Evolutionary conservation across 2,329 filamentous ascomycete genomes (phyloP), one percentile per base, ranked within the genome.

Genomic region (Epichloe glyceriae): DNA sequence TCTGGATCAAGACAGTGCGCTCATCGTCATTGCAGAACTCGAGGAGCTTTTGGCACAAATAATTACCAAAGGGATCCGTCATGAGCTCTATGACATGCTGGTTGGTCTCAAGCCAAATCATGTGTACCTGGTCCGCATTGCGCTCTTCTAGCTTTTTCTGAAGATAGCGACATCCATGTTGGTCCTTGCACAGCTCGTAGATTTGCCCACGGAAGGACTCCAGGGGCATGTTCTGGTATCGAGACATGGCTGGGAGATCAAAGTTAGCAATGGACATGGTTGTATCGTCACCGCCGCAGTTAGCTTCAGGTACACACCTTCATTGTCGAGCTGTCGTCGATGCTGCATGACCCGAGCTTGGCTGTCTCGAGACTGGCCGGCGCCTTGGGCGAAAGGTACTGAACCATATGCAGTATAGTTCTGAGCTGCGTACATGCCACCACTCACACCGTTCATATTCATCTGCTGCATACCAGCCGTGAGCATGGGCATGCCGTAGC

Each of bases 61-160:
- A 98, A 74, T 98, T 98, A 66, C 93, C 93, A 67, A 98, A 98
- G 10, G 93, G 91, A 69, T 98, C 91, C 54, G 89, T 96, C 93
- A 98, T 98, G 57, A 98, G 76, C 73, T 98, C 93, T 56, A 95
- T 84, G 59, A 98, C 90, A 66, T 97, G 89, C 63, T 86, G 79
- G 64, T 91, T 88, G 49, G 90, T 95, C 73, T 98, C 93, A 33
- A 84, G 75, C 75, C 94, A 98, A 66, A 98, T 97, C 74, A 90
- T 83, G 66, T 94, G 86, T 48, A 96, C 79, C 61, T 94, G 81
- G 30, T 91, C 85, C 5, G 85, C 78, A 58, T 85, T 83, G 59
- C 85, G 85, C 63, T 95, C 91, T 70, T 98, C 93, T 5, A 98
- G 77, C 73, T 97, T 95, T 75, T 95, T 93, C 72, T 98, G 93